These are phyloP conservation scores for Cunninghamia lanceolata DNA, from an alignment of 75 land plant species.

Conservation along the genomic window DNA sequence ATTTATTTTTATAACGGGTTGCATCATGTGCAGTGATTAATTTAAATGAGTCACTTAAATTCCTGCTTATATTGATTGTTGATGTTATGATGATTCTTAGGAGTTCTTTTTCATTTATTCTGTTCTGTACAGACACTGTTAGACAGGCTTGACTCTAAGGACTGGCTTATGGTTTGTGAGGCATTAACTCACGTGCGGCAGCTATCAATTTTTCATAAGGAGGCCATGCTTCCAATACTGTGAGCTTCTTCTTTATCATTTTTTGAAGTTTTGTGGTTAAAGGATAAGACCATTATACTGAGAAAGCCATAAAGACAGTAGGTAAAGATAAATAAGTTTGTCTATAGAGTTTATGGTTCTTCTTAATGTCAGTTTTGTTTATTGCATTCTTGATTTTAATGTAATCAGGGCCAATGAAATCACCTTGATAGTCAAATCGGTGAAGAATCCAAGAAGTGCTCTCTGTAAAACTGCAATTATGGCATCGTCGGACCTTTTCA, in stretches of 20 bases:
- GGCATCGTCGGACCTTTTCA: slow-evolving; percentile 83
- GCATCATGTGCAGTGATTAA: not conserved
- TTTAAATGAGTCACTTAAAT: not conserved
- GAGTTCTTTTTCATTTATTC: not conserved
- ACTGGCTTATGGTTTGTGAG: slow-evolving; percentile 81
- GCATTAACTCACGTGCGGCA: slow-evolving; percentile 80
- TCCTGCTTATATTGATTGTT: not conserved
- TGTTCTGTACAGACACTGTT: slow-evolving; percentile 56
- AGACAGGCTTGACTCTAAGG: slow-evolving; percentile 80
- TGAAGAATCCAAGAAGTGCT: slow-evolving; percentile 98
- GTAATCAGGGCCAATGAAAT: slow-evolving; percentile 59
- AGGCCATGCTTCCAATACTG: slow-evolving; percentile 59
- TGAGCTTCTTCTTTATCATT: slow-evolving; percentile 28
- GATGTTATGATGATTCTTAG: not conserved
- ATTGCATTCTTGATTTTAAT: not conserved
- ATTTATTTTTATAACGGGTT: not conserved
- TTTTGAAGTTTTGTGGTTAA: not conserved
- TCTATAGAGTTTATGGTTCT: not conserved
- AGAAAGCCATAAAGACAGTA: no score
- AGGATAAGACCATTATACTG: not conserved
- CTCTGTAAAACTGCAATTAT: slow-evolving; percentile 95
- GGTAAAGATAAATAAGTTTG: not conserved
- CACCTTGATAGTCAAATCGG: slow-evolving; percentile 56
- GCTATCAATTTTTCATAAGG: slow-evolving; percentile 71
- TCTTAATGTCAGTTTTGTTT: not conserved